Base-by-base conservation (phyloP, 2,329 filamentous ascomycete species). In the Balansia obtecta region DNA sequence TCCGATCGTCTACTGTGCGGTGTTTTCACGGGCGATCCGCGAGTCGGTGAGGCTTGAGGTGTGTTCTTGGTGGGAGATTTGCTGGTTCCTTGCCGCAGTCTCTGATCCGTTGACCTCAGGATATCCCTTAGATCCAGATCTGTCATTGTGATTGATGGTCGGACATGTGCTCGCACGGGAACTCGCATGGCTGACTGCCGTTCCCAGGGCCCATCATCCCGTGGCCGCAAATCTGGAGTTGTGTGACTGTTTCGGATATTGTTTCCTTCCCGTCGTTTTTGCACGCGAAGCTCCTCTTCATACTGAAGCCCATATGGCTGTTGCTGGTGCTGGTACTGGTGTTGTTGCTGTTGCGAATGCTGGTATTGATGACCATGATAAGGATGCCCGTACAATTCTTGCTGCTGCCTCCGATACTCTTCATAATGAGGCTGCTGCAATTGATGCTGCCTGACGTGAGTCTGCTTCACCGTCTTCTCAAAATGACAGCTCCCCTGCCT, bases 121-220 rank as follows among this genome's bases (percentile, higher is more conserved):
- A 80, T 80, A 52, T 73, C 65, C 1, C 70, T 66, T 27, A 80
- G 59, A 1, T 74, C 74, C 11, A 70, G 67, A 54, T 79, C 76
- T 0, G 74, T 63, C 18, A 54, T 56, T 0, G 73, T 63, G 9
- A 53, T 55, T 2, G 59, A 61, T 2, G 55, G 54, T 32, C 58
- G 53, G 11, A 61, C 46, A 32, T 56, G 57, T 6, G 56, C 53
- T 45, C 53, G 55, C 6, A 54, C 55, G 7, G 52, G 52, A 22
- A 41, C 20, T 7, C 52, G 45, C 11, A 50, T 41, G 20, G 42
- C 42, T 3, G 52, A 47, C 13, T 44, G 49, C 33, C 51, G 50
- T 4, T 51, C 49, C 22, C 52, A 44, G 9, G 53, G 48, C 12
- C 42, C 49, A n/a, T 48, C 57, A 41, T 45, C 56, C 11, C 54